Base-by-base conservation (phyloP, 805 yeast genomes). In the Candida odintsovae region DNA sequence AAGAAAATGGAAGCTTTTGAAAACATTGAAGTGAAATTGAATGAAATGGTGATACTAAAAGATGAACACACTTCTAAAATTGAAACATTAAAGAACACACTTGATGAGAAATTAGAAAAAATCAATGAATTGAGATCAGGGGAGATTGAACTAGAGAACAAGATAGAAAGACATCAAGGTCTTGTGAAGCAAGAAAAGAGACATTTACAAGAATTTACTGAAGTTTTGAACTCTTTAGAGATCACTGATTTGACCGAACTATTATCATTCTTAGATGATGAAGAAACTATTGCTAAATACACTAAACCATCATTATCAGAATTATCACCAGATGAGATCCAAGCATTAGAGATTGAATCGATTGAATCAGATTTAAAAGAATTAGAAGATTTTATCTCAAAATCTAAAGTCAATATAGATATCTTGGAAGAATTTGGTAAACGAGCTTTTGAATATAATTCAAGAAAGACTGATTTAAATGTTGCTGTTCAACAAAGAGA, bases 371-470 rank as follows among this genome's bases (percentile, higher is more conserved):
- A 80, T 41, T 75, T 87, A 38, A 76, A 68, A 5, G 70, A 66
- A 29, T 61, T 88, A 16, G 83, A 85, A 52, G 70, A 68, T 3
- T 75, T 75, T 50, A 68, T 86, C 56, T 75, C 75, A 5, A 71
- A 72, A 15, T 76, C 81, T 8, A 75, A 73, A 47, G 82, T 82
- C 4, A 92, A 92, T 60, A 71, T 84, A 47, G 90, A 85, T 46
- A 77, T 87, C 3, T 69, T 92, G 41, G 78, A 78, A 47, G 95
- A 90, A 52, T 94, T 90, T 62, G 85, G 86, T 0, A 63, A 68
- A 36, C 78, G 95, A 48, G 75, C 76, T 42, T 61, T 62, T 1
- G 97, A 90, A 55, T 89, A 73, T 58, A 75, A 72, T 28, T 67
- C 72, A 3, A 74, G 97, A 47, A 78, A 82, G 55, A 55, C 62